Conservation (phyloP, 148 eudicot genomes). For the Rhododendron vialii region DNA sequence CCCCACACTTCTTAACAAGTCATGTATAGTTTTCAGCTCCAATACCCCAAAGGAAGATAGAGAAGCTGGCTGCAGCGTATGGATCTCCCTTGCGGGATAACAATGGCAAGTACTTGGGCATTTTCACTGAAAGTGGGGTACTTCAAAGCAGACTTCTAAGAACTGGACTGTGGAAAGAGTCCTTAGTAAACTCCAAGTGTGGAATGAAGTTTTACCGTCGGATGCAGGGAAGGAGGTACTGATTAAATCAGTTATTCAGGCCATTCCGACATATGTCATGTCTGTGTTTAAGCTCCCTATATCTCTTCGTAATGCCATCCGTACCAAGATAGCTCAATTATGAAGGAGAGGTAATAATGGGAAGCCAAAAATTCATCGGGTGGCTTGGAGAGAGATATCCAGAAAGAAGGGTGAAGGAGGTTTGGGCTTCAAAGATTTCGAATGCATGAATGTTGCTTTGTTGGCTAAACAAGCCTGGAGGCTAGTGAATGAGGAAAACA, state of each 20-base stretch:
- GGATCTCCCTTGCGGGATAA: no score
- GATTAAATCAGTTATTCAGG: neutral
- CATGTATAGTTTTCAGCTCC: no score
- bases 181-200: neutral
- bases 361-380: neutral
- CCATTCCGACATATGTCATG: no score
- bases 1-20: no score
- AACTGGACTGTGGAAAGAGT: neutral
- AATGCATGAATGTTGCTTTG: neutral
- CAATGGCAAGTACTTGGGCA: no score
- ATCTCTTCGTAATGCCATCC: neutral
- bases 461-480: neutral
- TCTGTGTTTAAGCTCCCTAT: no score
- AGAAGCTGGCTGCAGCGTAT: no score
- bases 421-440: neutral
- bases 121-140: neutral
- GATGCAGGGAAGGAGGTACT: neutral
- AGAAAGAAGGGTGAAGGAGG: neutral
- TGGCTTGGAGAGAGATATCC: neutral
- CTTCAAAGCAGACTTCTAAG: neutral
- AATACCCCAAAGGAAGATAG: no score
- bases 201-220: neutral
- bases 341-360: neutral
- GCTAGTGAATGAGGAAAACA: neutral
- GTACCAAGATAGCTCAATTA: neutral